phyloP scores from a whole-genome alignment of 257 asterid genomes.

The Solanum etuberosum region DNA sequence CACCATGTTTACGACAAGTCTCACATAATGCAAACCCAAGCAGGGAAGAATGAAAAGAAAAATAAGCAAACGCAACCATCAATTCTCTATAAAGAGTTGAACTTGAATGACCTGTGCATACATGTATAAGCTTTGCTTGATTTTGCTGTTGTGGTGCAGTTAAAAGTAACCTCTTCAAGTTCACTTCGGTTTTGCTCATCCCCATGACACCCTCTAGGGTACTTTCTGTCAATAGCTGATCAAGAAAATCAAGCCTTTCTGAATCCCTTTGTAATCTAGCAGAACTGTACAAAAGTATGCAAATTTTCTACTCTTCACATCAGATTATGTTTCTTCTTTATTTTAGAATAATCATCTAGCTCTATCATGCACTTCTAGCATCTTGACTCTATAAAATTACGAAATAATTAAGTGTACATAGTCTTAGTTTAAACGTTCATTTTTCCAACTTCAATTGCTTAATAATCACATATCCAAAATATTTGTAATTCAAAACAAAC shows the following conservation, averaged over 20 bases:
- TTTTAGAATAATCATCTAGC: not conserved
- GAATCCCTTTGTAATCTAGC: not conserved
- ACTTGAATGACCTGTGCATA: slow-evolving; percentile 17
- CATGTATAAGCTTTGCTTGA: slow-evolving; percentile 77
- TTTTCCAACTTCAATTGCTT: not conserved
- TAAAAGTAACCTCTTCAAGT: slow-evolving; percentile 69
- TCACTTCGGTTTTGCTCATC: slow-evolving; percentile 68
- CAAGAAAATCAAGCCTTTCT: not conserved
- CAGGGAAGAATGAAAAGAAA: not conserved
- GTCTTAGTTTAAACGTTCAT: not conserved
- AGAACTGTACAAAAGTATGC: not conserved
- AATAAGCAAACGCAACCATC: not conserved
- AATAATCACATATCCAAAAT: not conserved
- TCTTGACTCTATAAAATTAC: not conserved
- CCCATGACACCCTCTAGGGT: slow-evolving; percentile 34
- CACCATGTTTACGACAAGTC: not conserved
- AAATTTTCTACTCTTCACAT: not conserved
- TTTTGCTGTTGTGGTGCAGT: slow-evolving; percentile 76
- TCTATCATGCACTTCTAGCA: not conserved
- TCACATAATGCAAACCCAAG: not conserved
- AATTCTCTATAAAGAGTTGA: not conserved
- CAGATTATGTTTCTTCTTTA: not conserved
- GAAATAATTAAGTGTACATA: not conserved
- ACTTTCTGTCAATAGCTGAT: not conserved
- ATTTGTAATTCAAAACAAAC: not conserved